Base-by-base conservation (phyloP, 306 rosid species). In the Fagus crenata region DNA sequence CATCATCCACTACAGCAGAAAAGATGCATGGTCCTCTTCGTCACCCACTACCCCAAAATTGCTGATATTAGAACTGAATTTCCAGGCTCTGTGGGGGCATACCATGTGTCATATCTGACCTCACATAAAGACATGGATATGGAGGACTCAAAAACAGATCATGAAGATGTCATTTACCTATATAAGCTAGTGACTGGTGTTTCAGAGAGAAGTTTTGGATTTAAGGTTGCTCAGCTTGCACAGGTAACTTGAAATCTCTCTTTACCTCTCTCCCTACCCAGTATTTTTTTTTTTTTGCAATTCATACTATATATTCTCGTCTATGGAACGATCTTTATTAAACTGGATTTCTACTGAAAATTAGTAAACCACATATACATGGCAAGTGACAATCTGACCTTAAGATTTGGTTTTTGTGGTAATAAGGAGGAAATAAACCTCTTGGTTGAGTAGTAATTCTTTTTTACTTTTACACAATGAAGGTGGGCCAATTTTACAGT, bases 191-290 rank as follows among this genome's bases (percentile, higher is more conserved):
- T 85, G 53, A 87, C 90, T 59, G 98, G 96, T 73, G 84, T 92
- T 74, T 86, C 96, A 12, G 91, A 89, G 76, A 92, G 87, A 76
- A 95, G 98, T 84, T 95, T 95, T 41, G 97, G 97, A 8, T 92
- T 86, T 80, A 95, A 90, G 84, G 98, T 95, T 79, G 98, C 98
- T 6, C 93, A 89, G 78, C 98, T 95, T 75, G 98, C 97, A 77
- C 97, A 92, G 96, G 98, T 92, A 83, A 72, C 55, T 49, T 63
- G 7, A 39, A 49, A 63, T 71, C 36, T 55, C 37, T 49, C 14
- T 69, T 49, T 78, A 73, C 40, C 17, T 22, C 64, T 72, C 79
- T 69, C 72, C 14, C 22, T 18, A 33, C n/a, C 22, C 31, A 65
- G 49, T 65, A 22, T 22, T 0, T 22, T 22, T n/a, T 37, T 37